A percentile compares a stretch with the other conserved stretches of the same genome.
Conservation (phyloP, 2,329 filamentous ascomycete genomes). For the Colletotrichum somersetense region DNA sequence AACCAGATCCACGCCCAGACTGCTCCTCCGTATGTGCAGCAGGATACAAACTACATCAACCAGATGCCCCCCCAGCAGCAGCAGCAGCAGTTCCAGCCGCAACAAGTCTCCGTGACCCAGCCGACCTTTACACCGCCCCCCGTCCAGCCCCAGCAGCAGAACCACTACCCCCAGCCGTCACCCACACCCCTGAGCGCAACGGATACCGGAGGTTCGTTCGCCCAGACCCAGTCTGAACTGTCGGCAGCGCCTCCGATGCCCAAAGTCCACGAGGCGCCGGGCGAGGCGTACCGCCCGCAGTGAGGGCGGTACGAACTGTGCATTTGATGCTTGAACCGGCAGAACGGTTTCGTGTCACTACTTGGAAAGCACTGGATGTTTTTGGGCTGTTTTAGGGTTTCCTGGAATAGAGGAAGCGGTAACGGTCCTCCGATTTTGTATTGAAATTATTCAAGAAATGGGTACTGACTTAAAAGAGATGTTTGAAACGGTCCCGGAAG, state of each 20-base stretch:
- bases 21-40: constrained; percentile 12
- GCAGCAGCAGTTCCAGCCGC: constrained; percentile 41
- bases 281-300: constrained; percentile 3
- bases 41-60: not conserved
- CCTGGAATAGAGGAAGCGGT: not conserved
- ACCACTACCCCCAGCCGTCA: constrained; percentile 42
- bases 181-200: constrained; percentile 23
- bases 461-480: not conserved
- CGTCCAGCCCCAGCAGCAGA: constrained; percentile 40
- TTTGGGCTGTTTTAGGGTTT: no score
- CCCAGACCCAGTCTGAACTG: constrained; percentile 26
- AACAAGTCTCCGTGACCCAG: constrained; percentile 41
- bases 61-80: not conserved
- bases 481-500: not conserved
- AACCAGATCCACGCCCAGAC: constrained; percentile 1
- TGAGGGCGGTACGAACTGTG: not conserved
- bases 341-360: no score
- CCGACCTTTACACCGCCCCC: constrained; percentile 35
- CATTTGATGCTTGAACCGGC: no score
- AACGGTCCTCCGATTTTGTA: no score
- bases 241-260: constrained; percentile 5
- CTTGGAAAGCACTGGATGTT: no score
- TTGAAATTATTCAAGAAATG: not conserved
- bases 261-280: constrained; percentile 23
- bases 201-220: constrained; percentile 27